These are phyloP conservation scores for Arctostaphylos glauca DNA, from an alignment of 148 eudicot genomes.

Conservation along the genomic window DNA sequence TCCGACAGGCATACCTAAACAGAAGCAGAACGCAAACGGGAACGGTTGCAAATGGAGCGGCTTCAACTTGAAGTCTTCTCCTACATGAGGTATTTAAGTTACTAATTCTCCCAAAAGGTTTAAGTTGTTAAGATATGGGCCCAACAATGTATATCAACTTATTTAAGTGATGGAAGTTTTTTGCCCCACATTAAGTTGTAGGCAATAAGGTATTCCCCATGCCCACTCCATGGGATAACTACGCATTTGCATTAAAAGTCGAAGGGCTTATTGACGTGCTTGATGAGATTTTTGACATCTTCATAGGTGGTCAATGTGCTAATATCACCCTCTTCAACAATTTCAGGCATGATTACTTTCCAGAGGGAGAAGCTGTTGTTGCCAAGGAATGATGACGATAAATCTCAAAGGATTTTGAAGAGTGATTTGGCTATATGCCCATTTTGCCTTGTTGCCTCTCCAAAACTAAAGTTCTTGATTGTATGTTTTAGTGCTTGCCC, in stretches of 20 bases:
- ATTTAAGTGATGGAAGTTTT: neutral
- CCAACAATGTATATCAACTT: neutral
- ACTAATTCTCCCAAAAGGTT: neutral
- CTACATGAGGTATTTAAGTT: neutral
- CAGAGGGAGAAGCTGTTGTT: slow-evolving; percentile 47
- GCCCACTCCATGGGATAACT: neutral
- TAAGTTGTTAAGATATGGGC: neutral
- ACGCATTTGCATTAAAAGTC: neutral
- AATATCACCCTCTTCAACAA: neutral
- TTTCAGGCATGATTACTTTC: slow-evolving; percentile 68
- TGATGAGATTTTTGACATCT: neutral
- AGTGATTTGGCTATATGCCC: neutral
- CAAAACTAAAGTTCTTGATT: slow-evolving; percentile 7
- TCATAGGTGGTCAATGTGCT: neutral
- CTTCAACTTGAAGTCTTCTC: neutral
- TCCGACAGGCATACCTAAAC: neutral
- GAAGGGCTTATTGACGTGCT: neutral
- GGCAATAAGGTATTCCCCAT: neutral
- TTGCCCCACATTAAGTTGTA: neutral
- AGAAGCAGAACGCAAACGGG: neutral
- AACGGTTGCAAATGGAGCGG: neutral
- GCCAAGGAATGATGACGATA: slow-evolving; percentile 66
- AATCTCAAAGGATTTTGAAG: slow-evolving; percentile 10
- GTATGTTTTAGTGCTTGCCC: neutral
- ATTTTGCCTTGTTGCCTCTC: neutral